Evolutionary conservation across 495 filamentous ascomycete species (phyloP).

Genomic region (Trichoderma parareesei): DNA sequence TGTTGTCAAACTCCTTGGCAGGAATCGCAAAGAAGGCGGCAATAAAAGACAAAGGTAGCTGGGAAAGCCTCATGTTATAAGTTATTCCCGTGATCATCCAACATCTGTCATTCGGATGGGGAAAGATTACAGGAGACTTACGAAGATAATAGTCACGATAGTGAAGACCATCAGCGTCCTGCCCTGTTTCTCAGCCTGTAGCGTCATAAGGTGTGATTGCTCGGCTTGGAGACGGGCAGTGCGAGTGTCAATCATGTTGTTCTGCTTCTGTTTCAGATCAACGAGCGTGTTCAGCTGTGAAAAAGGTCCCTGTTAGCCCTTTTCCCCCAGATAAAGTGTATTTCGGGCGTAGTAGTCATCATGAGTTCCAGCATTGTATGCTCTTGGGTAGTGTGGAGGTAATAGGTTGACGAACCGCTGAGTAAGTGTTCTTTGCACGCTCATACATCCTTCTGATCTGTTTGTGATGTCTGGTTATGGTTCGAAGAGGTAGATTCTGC

Average conservation of each 20-base stretch:
- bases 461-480: background rate
- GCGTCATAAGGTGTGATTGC: slow-evolving; percentile 46
- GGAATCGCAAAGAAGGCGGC: slow-evolving; percentile 32
- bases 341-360: no score
- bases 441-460: background rate
- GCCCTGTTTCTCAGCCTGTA: slow-evolving; percentile 48
- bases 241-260: slow-evolving; percentile 38
- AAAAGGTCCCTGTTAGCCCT: background rate
- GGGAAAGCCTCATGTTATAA: background rate
- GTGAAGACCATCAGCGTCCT: slow-evolving; percentile 58
- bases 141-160: slow-evolving; percentile 52
- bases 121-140: slow-evolving; percentile 17
- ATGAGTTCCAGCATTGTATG: no score
- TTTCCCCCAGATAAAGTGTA: background rate
- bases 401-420: background rate
- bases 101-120: background rate
- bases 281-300: background rate
- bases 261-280: background rate
- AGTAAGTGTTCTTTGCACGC: background rate
- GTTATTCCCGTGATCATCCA: no score
- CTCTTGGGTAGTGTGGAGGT: background rate
- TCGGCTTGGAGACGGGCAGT: slow-evolving; percentile 37
- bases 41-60: slow-evolving; percentile 36
- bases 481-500: background rate
- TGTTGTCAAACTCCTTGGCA: background rate